Base-by-base conservation (phyloP, 768 basidiomycete genomes). In the Calocera viscosa region DNA sequence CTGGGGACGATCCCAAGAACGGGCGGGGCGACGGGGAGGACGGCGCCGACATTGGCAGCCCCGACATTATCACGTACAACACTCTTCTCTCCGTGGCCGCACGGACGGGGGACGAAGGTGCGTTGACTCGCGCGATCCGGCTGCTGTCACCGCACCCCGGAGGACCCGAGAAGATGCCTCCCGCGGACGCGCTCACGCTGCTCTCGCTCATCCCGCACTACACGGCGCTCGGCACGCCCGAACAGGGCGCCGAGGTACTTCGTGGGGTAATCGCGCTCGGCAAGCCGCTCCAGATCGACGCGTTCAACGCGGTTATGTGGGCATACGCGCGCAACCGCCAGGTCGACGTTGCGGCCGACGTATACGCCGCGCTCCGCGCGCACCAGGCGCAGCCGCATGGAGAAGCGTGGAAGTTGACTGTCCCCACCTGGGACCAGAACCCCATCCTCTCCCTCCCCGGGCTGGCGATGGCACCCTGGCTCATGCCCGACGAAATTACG, bases 301-400 rank as follows among this genome's bases (percentile, higher is more conserved):
- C 86, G 12, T 72, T 87, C 70, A 92, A 91, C 72, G 80, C 83
- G 7, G 84, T 82, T 71, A 76, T 93, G 10, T 88, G 84, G 85
- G 86, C 86, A 0, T 91, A 83, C 74, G 82, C 82, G 19, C 77
- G 77, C 39, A 80, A 80, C 64, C 75, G 78, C 16, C 82, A 80
- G 22, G 70, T 85, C 24, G 84, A 87, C 65, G 69, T 87, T n/a
- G 84, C 83, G 1, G 73, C 75, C 67, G 77, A 78, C 68, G 81
- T 92, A 33, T 93, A 91, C 70, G 82, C 82, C 34, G 70, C 86
- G 10, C 78, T 92, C 19, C 81, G 86, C 47, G 78, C 83, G 70
- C 83, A 85, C 65, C 70, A 79, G 28, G 68, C 75, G 2, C 80
- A 80, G 1, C 79, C 80, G 64, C 69, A 70, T 2, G 69, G 76